Evolutionary conservation across 2,329 filamentous ascomycete species (phyloP).

Genomic region (Tolypocladium cylindrosporum): DNA sequence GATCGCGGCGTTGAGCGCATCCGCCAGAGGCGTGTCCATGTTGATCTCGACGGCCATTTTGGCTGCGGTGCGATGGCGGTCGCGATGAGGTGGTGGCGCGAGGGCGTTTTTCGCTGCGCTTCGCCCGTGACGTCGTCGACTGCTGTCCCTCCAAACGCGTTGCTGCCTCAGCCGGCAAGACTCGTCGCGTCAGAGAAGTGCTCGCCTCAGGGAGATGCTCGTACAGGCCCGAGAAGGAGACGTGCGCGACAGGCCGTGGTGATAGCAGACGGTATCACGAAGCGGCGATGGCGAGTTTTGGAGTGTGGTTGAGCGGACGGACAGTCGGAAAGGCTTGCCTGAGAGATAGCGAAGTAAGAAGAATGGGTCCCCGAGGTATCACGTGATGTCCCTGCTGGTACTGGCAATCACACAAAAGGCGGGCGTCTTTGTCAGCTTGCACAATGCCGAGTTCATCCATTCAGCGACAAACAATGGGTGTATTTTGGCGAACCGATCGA

Average conservation of each 20-base stretch:
- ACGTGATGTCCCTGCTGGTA: neutral
- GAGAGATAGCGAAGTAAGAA: neutral
- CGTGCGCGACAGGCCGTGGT: neutral
- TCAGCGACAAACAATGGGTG: neutral
- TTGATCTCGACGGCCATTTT: conserved; percentile 70
- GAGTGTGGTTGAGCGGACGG: neutral
- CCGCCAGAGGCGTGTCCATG: conserved; percentile 72
- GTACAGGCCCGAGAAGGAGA: neutral
- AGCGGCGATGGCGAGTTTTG: neutral
- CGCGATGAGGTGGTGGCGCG: neutral
- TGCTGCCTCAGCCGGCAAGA: neutral
- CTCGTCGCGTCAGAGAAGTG: neutral
- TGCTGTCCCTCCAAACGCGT: conserved; percentile 1
- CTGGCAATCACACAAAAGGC: neutral
- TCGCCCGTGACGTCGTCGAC: conserved; percentile 6
- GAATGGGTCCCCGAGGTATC: neutral
- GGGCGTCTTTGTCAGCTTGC: neutral
- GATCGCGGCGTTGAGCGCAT: conserved; percentile 72
- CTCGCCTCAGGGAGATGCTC: neutral
- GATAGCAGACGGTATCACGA: neutral
- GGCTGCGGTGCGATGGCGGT: conserved; percentile 6
- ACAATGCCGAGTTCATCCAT: neutral
- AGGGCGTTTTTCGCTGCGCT: neutral
- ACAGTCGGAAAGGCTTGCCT: neutral
- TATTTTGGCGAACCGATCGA: neutral